phyloP scores from a whole-genome alignment of 108 stramenopile species.

The Cyclotella cryptica region DNA sequence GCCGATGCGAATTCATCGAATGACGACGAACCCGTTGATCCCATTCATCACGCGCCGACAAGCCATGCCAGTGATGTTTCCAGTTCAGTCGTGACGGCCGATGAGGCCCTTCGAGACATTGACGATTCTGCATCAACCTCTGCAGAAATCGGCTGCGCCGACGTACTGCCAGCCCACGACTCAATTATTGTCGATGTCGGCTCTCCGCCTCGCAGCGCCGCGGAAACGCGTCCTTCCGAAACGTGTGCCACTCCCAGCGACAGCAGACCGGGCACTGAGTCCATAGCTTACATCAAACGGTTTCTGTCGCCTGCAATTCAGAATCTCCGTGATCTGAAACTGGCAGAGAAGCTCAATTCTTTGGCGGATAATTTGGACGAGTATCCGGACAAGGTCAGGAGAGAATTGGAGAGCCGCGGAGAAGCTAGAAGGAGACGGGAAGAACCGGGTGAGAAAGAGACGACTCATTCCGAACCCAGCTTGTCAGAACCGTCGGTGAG shows the following conservation, averaged over 20 bases:
- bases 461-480: not conserved
- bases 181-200: not conserved
- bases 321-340: slow-evolving; percentile 5
- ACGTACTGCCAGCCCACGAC: not conserved
- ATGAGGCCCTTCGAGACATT: not conserved
- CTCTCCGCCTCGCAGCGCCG: not conserved
- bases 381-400: slow-evolving; percentile 5
- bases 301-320: slow-evolving; percentile 13
- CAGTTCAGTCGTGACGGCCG: not conserved
- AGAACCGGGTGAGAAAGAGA: slow-evolving; percentile 4
- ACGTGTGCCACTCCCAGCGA: not conserved
- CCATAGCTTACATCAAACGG: slow-evolving; percentile 34
- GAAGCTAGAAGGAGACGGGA: not conserved
- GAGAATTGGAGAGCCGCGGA: slow-evolving; percentile 14
- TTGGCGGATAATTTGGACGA: slow-evolving; percentile 4
- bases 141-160: not conserved
- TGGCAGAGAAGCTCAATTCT: slow-evolving; percentile 13
- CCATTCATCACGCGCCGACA: too few species aligned
- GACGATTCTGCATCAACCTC: not conserved
- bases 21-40: too few species aligned
- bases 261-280: slow-evolving; percentile 39
- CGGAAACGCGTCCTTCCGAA: not conserved
- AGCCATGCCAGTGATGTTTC: not conserved
- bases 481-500: slow-evolving; percentile 12
- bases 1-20: not conserved